Evolutionary conservation across 1,284 basidiomycete genomes (phyloP).

Genomic region (Cystobasidiaceae sp.): DNA sequence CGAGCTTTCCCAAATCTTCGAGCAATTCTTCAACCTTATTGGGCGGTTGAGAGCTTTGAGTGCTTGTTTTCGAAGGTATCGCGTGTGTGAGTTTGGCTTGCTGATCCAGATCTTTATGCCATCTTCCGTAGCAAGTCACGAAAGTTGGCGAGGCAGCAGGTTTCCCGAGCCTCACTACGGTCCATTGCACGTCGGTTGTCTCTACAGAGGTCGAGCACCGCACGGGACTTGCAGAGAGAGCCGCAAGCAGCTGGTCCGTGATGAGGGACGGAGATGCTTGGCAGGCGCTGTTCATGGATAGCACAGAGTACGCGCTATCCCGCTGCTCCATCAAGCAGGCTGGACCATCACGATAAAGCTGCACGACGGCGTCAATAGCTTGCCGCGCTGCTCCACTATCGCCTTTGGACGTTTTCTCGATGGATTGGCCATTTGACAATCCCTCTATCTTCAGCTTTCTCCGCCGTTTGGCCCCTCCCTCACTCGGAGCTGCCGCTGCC

Average conservation of each 20-base stretch:
- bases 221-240: no score
- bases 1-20: slow-evolving; percentile 1
- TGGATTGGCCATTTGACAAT: neutral
- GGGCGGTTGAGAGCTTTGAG: neutral
- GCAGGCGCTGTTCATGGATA: neutral
- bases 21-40: slow-evolving; percentile 8
- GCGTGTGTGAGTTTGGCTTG: neutral
- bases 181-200: no score
- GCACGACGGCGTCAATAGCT: neutral
- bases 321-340: neutral
- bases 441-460: neutral
- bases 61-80: neutral
- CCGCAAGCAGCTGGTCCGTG: no score
- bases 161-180: neutral
- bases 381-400: no score
- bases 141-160: neutral
- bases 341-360: neutral
- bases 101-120: neutral
- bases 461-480: no score
- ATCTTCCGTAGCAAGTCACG: neutral
- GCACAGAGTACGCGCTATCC: no score
- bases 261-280: no score
- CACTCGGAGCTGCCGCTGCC: no score
- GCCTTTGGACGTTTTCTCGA: no score
- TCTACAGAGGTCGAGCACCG: no score